Conservation (phyloP, 2,329 filamentous ascomycete species). For the Colletotrichum chrysophilum region DNA sequence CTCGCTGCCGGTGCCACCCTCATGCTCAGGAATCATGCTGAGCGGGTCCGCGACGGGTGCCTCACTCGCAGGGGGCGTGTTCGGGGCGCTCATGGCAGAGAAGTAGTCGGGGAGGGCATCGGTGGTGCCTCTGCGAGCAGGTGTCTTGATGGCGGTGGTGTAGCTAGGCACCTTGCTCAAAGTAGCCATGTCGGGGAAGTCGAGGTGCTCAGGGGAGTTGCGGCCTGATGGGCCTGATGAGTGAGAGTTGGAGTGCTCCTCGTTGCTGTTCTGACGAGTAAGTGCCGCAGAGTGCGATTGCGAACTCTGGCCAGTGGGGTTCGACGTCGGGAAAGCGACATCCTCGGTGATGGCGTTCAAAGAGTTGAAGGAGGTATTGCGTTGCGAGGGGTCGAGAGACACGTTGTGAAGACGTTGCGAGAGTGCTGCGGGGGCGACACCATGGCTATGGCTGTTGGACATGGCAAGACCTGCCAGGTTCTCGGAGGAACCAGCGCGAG, state of each 20-base stretch:
- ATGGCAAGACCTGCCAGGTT: conserved; percentile 68
- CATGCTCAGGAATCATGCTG: conserved; percentile 32
- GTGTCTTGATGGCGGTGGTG: conserved; percentile 72
- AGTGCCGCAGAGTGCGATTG: conserved; percentile 49
- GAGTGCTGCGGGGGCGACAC: conserved; percentile 57
- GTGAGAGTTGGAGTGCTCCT: conserved; percentile 38
- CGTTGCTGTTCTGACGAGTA: conserved; percentile 60
- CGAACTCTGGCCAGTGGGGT: conserved; percentile 41
- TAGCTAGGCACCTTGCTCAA: conserved; percentile 81
- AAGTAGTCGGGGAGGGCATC: conserved; percentile 69
- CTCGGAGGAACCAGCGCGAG: conserved; percentile 79
- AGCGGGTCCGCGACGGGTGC: conserved; percentile 25
- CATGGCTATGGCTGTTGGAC: conserved; percentile 39
- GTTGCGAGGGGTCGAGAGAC: conserved; percentile 52
- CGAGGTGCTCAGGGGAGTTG: conserved; percentile 61
- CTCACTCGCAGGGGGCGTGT: conserved; percentile 47
- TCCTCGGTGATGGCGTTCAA: conserved; percentile 48
- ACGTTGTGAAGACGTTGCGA: conserved; percentile 76
- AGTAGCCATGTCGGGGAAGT: conserved; percentile 65
- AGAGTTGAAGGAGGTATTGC: conserved; percentile 52
- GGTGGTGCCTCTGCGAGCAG: conserved; percentile 59
- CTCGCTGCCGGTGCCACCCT: not conserved
- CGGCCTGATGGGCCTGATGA: conserved; percentile 57
- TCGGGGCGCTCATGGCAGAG: conserved; percentile 61
- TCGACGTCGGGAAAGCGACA: conserved; percentile 46